phyloP scores from a whole-genome alignment of 2,329 filamentous ascomycete species.

The Torrubiella hemipterigena region DNA sequence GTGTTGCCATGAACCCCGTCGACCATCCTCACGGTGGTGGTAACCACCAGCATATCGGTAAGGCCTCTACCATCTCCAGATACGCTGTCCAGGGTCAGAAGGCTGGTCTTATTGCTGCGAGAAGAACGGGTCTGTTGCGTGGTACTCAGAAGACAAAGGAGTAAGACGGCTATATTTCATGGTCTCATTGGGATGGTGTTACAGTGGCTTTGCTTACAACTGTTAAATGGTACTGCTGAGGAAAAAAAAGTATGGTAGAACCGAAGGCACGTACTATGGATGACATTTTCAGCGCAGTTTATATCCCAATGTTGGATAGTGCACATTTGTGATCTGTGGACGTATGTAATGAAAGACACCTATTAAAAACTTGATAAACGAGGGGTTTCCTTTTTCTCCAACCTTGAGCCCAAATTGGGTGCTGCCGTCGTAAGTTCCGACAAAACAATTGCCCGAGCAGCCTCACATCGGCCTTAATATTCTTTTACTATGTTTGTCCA shows the following conservation, averaged over 20 bases:
- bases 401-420: too few species aligned
- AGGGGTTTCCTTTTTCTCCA: too few species aligned
- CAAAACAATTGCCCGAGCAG: too few species aligned
- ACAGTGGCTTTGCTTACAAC: constrained; percentile 49
- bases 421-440: neutral
- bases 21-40: constrained; percentile 97
- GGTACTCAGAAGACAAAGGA: constrained; percentile 99
- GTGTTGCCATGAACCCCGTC: constrained; percentile 99
- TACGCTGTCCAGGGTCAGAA: constrained; percentile 98
- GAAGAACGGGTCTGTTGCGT: constrained; percentile 98
- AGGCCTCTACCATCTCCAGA: constrained; percentile 98
- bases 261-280: constrained; percentile 34
- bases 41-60: constrained; percentile 99
- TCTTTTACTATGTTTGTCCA: too few species aligned
- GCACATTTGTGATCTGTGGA: too few species aligned
- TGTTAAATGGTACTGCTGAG: constrained; percentile 38
- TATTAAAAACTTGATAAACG: neutral
- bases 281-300: constrained; percentile 30
- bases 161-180: constrained; percentile 45
- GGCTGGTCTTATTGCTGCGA: constrained; percentile 99
- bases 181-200: constrained; percentile 55
- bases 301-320: constrained; percentile 4
- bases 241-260: constrained; percentile 36
- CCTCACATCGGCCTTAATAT: too few species aligned
- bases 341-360: too few species aligned